Evolutionary conservation across 169 alveolate genomes (phyloP).

Genomic region (Eimeria falciformis): DNA sequence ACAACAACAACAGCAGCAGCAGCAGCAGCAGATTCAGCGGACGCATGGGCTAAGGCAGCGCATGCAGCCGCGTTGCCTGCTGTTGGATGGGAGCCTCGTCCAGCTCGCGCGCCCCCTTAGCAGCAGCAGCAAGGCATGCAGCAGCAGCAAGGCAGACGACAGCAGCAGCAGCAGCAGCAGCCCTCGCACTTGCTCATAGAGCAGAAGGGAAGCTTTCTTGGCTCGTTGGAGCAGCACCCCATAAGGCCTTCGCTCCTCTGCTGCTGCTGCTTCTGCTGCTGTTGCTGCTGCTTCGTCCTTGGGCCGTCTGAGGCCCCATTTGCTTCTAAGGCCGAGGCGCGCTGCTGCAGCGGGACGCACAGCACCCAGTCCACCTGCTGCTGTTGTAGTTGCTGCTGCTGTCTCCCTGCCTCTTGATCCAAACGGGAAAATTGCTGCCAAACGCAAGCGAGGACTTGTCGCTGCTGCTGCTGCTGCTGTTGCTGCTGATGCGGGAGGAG

Average conservation of each 20-base stretch:
- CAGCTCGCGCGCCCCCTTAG: too few relatives aligned
- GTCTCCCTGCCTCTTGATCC: not conserved
- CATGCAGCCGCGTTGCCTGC: too few relatives aligned
- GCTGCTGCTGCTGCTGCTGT: not conserved
- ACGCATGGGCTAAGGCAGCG: not conserved
- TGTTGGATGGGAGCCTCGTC: too few relatives aligned
- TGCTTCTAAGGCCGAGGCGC: not conserved
- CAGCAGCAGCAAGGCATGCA: not conserved
- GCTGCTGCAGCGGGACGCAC: not conserved
- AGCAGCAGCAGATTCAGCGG: not conserved
- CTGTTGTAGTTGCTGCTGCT: not conserved
- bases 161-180: not conserved
- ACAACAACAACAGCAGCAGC: constrained; percentile 11
- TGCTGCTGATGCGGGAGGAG: not conserved
- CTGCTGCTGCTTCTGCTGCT: not conserved
- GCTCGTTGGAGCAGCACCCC: not conserved
- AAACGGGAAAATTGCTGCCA: not conserved
- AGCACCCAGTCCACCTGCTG: not conserved
- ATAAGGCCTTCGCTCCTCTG: not conserved
- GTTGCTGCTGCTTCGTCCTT: not conserved
- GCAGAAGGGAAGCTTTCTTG: not conserved
- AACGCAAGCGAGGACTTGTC: not conserved
- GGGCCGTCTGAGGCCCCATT: not conserved
- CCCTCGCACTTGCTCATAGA: not conserved
- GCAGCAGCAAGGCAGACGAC: not conserved